phyloP scores from a whole-genome alignment of 371 early-diverging fungal species.

The Mortierella sp. region DNA sequence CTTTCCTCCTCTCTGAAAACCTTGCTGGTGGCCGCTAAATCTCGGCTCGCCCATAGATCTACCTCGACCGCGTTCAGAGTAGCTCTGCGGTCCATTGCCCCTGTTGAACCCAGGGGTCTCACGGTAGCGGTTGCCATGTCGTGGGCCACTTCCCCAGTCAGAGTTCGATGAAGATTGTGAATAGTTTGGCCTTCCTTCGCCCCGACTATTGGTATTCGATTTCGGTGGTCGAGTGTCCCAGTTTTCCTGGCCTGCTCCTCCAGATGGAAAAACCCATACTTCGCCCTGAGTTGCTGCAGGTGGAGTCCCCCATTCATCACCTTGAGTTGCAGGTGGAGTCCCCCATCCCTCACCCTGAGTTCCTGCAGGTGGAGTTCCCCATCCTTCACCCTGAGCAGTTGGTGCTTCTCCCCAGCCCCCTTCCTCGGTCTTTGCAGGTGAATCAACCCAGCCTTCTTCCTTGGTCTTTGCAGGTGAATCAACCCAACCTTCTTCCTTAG shows the following conservation, averaged over 20 bases:
- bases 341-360: neutral
- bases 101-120: neutral
- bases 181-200: slow-evolving; percentile 14
- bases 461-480: neutral
- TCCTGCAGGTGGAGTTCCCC: slow-evolving; percentile 6
- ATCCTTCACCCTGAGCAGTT: neutral
- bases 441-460: slow-evolving; percentile 6
- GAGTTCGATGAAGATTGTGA: neutral
- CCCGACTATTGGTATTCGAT: slow-evolving; percentile 5
- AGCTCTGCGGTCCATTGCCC: neutral
- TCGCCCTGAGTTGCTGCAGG: neutral
- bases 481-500: slow-evolving; percentile 1
- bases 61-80: slow-evolving; percentile 7
- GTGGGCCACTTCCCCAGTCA: neutral
- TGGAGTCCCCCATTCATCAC: neutral
- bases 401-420: slow-evolving; percentile 3
- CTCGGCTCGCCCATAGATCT: slow-evolving; percentile 10
- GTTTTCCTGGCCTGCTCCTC: neutral
- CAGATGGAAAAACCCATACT: slow-evolving; percentile 1
- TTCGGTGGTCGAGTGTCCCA: slow-evolving; percentile 6
- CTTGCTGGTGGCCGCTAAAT: slow-evolving; percentile 11
- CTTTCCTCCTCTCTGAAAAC: slow-evolving; percentile 5
- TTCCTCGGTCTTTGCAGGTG: neutral
- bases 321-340: neutral
- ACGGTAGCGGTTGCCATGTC: neutral